These are phyloP conservation scores for Pseudoturritis turrita DNA, from an alignment of 345 rosid species.

Conservation along the genomic window DNA sequence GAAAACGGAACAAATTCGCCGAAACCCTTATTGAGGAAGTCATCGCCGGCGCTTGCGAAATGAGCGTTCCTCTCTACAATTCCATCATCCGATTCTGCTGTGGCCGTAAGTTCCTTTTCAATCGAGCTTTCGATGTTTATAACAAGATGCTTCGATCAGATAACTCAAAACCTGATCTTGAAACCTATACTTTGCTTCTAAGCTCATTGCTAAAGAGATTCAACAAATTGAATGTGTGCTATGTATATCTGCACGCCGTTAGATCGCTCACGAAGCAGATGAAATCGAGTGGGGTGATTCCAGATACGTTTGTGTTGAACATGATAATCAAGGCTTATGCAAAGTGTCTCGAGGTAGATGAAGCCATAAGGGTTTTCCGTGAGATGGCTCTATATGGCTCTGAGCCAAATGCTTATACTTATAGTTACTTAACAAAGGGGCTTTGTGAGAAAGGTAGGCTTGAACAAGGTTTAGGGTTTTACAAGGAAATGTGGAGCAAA, in stretches of 20 bases:
- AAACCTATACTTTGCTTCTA: slow-evolving; percentile 61
- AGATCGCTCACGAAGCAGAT: slow-evolving; percentile 78
- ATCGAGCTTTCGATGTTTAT: slow-evolving; percentile 76
- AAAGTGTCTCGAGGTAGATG: slow-evolving; percentile 69
- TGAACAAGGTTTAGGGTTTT: slow-evolving; percentile 67
- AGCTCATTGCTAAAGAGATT: slow-evolving; percentile 67
- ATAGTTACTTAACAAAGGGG: slow-evolving; percentile 68
- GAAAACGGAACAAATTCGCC: slow-evolving; percentile 62
- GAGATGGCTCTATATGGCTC: slow-evolving; percentile 89
- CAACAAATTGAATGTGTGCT: slow-evolving; percentile 62
- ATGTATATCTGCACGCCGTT: slow-evolving; percentile 73
- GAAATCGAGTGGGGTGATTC: slow-evolving; percentile 77
- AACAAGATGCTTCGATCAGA: slow-evolving; percentile 70
- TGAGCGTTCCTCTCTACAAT: slow-evolving; percentile 66
- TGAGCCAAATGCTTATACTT: slow-evolving; percentile 63
- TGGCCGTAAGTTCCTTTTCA: slow-evolving; percentile 66
- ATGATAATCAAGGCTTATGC: slow-evolving; percentile 87
- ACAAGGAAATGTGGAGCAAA: slow-evolving; percentile 64
- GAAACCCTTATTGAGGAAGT: slow-evolving; percentile 79
- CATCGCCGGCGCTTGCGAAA: slow-evolving; percentile 77
- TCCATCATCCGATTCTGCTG: slow-evolving; percentile 69
- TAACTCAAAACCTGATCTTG: slow-evolving; percentile 67
- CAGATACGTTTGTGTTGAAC: slow-evolving; percentile 74
- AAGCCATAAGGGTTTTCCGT: slow-evolving; percentile 58
- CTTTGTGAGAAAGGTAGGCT: slow-evolving; percentile 77